A percentile compares a stretch with the other conserved stretches of the same genome.
Conservation (phyloP, 108 stramenopile genomes). For the Ochromonas danica region DNA sequence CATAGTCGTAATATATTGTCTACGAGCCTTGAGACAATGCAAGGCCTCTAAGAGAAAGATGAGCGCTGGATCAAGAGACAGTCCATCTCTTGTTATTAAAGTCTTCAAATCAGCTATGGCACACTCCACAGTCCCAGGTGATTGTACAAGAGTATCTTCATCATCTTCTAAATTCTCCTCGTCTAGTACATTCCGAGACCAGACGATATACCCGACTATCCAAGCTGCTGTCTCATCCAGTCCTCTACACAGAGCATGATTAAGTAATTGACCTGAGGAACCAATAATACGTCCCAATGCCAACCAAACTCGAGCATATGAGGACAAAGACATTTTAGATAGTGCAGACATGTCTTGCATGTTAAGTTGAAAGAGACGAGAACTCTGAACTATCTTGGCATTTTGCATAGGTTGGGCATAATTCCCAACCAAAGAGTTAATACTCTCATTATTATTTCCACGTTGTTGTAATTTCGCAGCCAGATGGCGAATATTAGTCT, state of each 20-base stretch:
- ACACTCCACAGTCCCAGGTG: not conserved
- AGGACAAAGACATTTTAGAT: not conserved
- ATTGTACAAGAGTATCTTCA: no score
- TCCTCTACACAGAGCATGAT: not conserved
- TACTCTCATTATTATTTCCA: not conserved
- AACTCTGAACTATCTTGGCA: not conserved
- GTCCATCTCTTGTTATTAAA: not conserved
- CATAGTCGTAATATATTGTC: not conserved
- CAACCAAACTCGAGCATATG: not conserved
- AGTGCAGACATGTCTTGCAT: not conserved
- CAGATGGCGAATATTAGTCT: not conserved
- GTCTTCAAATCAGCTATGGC: not conserved
- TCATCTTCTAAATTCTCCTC: no score
- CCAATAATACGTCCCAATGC: not conserved
- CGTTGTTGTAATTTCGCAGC: not conserved
- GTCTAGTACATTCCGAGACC: no score
- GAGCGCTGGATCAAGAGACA: not conserved
- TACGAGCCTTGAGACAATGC: not conserved
- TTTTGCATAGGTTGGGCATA: not conserved
- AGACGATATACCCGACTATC: not conserved
- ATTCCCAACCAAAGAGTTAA: not conserved
- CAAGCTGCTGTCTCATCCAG: not conserved
- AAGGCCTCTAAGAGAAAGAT: not conserved
- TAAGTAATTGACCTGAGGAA: not conserved
- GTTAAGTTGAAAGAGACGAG: not conserved